Evolutionary conservation across 2,329 filamentous ascomycete species (phyloP), one percentile per base, ranked within the genome.

Genomic region (Fusarium torreyae): DNA sequence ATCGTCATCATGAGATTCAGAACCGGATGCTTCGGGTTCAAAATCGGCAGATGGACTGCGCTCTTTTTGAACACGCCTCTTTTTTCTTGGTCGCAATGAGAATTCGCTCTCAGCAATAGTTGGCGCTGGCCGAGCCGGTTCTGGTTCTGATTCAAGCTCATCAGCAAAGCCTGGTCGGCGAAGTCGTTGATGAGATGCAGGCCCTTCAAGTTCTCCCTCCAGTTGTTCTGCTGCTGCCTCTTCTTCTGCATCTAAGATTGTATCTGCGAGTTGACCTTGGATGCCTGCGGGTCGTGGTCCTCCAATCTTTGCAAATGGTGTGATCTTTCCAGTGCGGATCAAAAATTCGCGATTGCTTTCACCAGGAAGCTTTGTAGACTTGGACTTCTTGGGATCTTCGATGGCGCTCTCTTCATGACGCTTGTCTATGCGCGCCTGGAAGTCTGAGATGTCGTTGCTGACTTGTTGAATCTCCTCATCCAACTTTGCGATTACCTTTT

Each of bases 301-400:
- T 26, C 89, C 89, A 72, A 97, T 87, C 68, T 91, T 92, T 9
- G 94, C 92, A 75, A 99, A 99, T 0, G 96, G 96, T 0, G 96
- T 99, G 71, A 99, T 98, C 81, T 98, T 98, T 65, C 96, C 96
- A 0, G 95, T 99, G 28, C 96, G 90, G 49, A 99, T 96, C 46
- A 99, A 87, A 77, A 92, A 99, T 46, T 97, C 94, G 51, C 94
- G 89, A 64, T 93, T 90, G 24, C 88, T 94, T 81, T 98, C 96
- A 63, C 92, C 92, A 2, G 92, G 89, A 58, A 95, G 81, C 55
- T 88, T 89, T 61, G 86, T 85, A 53, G 86, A 89, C 28, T 86
- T 86, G 15, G 77, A 75, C 33, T 82, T 79, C 20, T 80, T 80
- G 1, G 80, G 72, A 11, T 84, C 81, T 3, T 82, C 80, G 5